Base-by-base conservation (phyloP, 2,329 filamentous ascomycete species). In the Camillea tinctor region DNA sequence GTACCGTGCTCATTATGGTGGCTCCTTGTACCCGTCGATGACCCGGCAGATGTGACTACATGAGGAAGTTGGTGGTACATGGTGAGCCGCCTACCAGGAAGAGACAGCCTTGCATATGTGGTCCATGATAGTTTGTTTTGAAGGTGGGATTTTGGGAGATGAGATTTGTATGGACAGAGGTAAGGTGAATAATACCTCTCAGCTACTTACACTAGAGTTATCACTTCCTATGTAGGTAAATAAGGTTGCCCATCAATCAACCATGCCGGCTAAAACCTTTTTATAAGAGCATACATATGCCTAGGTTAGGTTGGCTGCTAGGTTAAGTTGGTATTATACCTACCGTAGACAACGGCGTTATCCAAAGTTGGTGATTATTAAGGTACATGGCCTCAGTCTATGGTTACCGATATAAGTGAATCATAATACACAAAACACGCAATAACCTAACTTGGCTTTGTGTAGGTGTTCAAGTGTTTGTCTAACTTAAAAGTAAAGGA, bases 351-450 rank as follows among this genome's bases (percentile, higher is more conserved):
- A 57, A 53, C 51, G 56, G 49, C 53, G 57, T 50, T 30, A 54
- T 20, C 55, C 56, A 44, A 40, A 52, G 57, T 57, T 55, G 55
- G 44, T 26, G 57, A 59, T 58, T 13, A 30, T 13, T 55, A 59
- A n/a, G 53, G 60, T 64, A 64, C 64, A 62, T 58, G 62, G 64
- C 64, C 51, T 53, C 50, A 63, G 60, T 57, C 58, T 64, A 66
- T 64, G 60, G 58, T 53, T 60, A 52, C 57, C 55, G 60, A 52
- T 21, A 50, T 55, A 52, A 54, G 62, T 60, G 60, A 60, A 15
- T 30, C 5, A 17, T 15, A 15, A n/a, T n/a, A 30, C 2, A n/a
- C n/a, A n/a, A 30, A 30, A 30, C 26, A 30, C 13, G 26, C 26
- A 7, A 30, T 11, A 9, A 30, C 26, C 13, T 7, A n/a, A 44